Conservation (phyloP, 192 early-diverging fungal genomes). For the Podila horticola region DNA sequence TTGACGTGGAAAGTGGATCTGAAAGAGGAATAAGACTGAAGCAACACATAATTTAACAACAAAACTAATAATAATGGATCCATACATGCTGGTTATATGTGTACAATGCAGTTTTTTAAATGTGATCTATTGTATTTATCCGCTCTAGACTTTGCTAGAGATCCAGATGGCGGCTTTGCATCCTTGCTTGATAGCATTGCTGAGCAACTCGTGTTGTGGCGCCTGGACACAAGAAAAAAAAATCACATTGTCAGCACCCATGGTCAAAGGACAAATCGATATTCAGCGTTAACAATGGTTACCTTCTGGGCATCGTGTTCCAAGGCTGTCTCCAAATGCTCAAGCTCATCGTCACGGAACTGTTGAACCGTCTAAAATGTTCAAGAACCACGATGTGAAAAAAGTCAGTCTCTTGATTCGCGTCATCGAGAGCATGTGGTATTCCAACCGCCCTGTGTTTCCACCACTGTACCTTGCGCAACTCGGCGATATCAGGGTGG, state of each 20-base stretch:
- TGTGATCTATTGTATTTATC: not conserved
- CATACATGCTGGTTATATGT: not conserved
- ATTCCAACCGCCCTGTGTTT: not conserved
- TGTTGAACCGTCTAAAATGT: conserved; percentile 74
- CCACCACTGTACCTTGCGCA: conserved; percentile 60
- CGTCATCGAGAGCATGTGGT: not conserved
- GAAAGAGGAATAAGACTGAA: not conserved
- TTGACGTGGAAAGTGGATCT: conserved; percentile 39
- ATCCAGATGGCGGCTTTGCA: conserved; percentile 96
- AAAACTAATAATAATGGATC: not conserved
- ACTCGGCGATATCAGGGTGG: conserved; percentile 67
- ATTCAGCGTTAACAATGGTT: not conserved
- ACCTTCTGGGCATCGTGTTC: conserved; percentile 84
- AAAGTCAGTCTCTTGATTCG: not conserved
- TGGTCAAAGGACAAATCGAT: too few species aligned
- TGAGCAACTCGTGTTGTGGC: conserved; percentile 78
- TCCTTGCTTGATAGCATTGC: conserved; percentile 83
- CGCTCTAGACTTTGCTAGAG: conserved; percentile 77
- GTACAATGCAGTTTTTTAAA: not conserved
- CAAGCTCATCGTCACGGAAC: conserved; percentile 95
- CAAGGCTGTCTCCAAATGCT: conserved; percentile 91
- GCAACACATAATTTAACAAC: not conserved
- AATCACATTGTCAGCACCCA: too few species aligned
- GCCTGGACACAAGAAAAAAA: conserved; percentile 60
- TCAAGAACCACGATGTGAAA: not conserved